Percentiles rank a stretch among this genome's conserved stretches.
Conservation (phyloP, 768 basidiomycete genomes). For the Hypholoma fasciculare region DNA sequence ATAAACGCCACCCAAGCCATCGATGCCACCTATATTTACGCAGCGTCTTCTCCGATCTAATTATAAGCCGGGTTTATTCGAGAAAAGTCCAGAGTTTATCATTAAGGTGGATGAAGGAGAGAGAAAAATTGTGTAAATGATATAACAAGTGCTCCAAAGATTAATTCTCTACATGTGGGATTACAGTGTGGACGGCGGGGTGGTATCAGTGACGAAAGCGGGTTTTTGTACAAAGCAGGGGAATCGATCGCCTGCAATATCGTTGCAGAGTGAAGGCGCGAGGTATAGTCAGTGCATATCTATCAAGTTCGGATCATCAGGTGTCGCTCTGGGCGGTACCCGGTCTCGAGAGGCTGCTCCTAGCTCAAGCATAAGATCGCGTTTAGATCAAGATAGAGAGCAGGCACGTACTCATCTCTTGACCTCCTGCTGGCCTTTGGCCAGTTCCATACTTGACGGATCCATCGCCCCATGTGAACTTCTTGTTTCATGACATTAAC, state of each 20-base stretch:
- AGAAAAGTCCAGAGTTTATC: not conserved
- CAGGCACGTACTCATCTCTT: conserved; percentile 41
- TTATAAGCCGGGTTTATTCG: conserved; percentile 1
- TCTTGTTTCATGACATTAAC: conserved; percentile 73
- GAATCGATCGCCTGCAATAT: not conserved
- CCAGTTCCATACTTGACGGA: conserved; percentile 85
- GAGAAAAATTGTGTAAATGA: not conserved
- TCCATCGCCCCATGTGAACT: conserved; percentile 89
- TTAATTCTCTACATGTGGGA: conserved; percentile 16
- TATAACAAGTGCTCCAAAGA: conserved; percentile 7
- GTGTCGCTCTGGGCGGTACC: conserved; percentile 24
- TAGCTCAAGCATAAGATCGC: not conserved
- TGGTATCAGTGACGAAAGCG: conserved; percentile 13
- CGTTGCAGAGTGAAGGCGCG: not conserved
- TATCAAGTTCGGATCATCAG: conserved; percentile 2
- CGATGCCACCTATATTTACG: not conserved
- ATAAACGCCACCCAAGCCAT: not conserved
- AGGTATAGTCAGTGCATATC: not conserved
- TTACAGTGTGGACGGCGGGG: conserved; percentile 19
- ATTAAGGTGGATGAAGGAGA: not conserved
- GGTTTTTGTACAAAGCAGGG: conserved; percentile 6
- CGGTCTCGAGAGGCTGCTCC: conserved; percentile 31
- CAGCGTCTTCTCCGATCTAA: not conserved
- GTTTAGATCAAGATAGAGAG: conserved; percentile 1
- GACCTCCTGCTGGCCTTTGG: conserved; percentile 46